Conservation (phyloP, 306 rosid genomes). For the Lablab purpureus region DNA sequence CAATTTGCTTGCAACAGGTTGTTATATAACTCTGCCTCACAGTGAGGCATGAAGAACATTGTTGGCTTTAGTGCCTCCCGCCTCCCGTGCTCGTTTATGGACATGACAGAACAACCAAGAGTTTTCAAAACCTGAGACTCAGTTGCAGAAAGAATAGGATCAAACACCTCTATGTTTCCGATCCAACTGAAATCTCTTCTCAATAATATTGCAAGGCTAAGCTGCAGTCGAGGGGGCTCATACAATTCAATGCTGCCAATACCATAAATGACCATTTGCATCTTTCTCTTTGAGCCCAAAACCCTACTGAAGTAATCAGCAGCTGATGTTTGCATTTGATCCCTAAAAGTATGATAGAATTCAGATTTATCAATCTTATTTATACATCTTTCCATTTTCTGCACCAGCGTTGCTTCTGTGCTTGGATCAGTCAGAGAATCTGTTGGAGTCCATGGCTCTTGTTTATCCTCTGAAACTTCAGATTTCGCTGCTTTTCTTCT, state of each 20-base stretch:
- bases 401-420: constrained; percentile 61
- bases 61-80: constrained; percentile 66
- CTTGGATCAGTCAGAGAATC: constrained; percentile 57
- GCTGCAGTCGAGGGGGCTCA: constrained; percentile 74
- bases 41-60: constrained; percentile 88
- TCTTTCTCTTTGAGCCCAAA: constrained; percentile 56
- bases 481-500: constrained; percentile 45
- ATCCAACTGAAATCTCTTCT: constrained; percentile 67
- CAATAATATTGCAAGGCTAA: constrained; percentile 69
- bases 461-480: constrained; percentile 50
- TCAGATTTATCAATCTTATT: constrained; percentile 60
- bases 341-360: constrained; percentile 60
- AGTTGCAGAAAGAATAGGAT: constrained; percentile 76
- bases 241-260: constrained; percentile 84
- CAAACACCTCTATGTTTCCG: constrained; percentile 77
- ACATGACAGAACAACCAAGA: constrained; percentile 68
- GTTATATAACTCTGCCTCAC: constrained; percentile 80
- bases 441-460: constrained; percentile 65
- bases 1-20: constrained; percentile 83
- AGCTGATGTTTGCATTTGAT: constrained; percentile 61
- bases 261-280: constrained; percentile 86
- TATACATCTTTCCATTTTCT: constrained; percentile 62
- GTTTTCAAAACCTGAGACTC: constrained; percentile 69
- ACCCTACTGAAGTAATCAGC: constrained; percentile 50
- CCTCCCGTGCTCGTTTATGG: constrained; percentile 75